Evolutionary conservation across 306 rosid species (phyloP).

Genomic region (Cercis canadensis): DNA sequence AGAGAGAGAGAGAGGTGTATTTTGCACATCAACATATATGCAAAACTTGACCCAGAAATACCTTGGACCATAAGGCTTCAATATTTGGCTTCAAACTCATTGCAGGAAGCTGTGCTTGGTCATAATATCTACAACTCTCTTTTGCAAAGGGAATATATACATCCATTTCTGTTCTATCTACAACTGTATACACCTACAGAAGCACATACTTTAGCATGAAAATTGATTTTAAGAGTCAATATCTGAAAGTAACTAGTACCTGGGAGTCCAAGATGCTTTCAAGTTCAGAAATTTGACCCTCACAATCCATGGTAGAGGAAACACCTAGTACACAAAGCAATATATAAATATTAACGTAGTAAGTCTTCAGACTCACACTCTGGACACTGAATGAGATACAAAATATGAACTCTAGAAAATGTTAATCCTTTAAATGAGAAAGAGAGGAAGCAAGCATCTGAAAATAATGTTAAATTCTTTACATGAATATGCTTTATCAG

Average conservation of each 20-base stretch:
- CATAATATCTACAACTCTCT: slow-evolving; percentile 69
- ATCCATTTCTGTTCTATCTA: slow-evolving; percentile 74
- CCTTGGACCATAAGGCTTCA: slow-evolving; percentile 77
- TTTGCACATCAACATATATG: slow-evolving; percentile 16
- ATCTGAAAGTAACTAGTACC: slow-evolving; percentile 49
- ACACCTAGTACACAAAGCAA: slow-evolving; percentile 57
- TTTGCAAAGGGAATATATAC: slow-evolving; percentile 62
- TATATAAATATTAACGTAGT: slow-evolving; percentile 14
- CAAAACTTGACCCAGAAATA: slow-evolving; percentile 39
- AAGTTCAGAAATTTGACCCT: slow-evolving; percentile 77
- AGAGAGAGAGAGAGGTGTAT: slow-evolving; percentile 2
- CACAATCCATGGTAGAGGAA: slow-evolving; percentile 68
- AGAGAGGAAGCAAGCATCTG: slow-evolving; percentile 14
- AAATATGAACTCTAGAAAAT: slow-evolving; percentile 12
- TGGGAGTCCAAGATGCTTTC: slow-evolving; percentile 77
- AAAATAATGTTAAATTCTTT: background rate
- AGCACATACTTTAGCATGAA: slow-evolving; percentile 21
- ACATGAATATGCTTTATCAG: too few species aligned
- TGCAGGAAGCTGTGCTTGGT: slow-evolving; percentile 48
- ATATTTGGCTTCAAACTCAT: slow-evolving; percentile 68
- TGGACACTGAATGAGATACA: slow-evolving; percentile 6
- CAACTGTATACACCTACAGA: slow-evolving; percentile 68
- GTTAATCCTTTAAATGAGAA: slow-evolving; percentile 12
- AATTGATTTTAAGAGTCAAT: slow-evolving; percentile 17
- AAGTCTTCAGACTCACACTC: slow-evolving; percentile 11